phyloP scores from a whole-genome alignment of 805 yeast genomes.

The Pichia rugopelliculosa region DNA sequence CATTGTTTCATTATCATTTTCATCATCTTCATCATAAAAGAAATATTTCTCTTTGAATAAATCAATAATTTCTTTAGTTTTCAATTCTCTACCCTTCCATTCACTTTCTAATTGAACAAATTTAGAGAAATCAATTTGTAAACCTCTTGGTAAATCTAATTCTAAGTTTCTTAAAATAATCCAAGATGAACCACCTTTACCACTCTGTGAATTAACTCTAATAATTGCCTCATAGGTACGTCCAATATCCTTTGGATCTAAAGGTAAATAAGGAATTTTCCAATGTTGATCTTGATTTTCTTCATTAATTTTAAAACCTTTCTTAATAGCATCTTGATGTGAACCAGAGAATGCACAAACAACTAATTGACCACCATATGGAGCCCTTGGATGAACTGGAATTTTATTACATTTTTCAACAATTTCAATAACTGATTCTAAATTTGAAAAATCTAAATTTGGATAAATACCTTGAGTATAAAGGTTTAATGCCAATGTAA shows the following conservation, averaged over 20 bases:
- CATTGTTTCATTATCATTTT: conserved; percentile 12
- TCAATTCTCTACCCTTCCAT: conserved; percentile 61
- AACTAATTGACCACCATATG: conserved; percentile 76
- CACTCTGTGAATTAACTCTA: conserved; percentile 81
- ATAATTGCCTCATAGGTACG: conserved; percentile 89
- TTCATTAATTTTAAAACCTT: conserved; percentile 55
- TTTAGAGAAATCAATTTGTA: conserved; percentile 69
- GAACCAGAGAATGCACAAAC: conserved; percentile 81
- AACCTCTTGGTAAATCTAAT: conserved; percentile 72
- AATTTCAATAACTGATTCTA: conserved; percentile 57
- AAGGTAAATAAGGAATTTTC: conserved; percentile 76
- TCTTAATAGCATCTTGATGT: conserved; percentile 86
- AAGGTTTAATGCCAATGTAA: conserved; percentile 67
- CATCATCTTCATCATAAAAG: conserved; percentile 23
- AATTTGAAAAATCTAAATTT: conserved; percentile 61
- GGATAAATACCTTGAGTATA: conserved; percentile 77
- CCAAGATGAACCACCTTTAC: conserved; percentile 90
- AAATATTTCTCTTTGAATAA: conserved; percentile 56
- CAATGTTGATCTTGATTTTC: conserved; percentile 40
- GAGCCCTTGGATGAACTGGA: conserved; percentile 72
- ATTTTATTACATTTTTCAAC: conserved; percentile 77
- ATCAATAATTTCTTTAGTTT: conserved; percentile 53
- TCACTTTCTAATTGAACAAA: conserved; percentile 69
- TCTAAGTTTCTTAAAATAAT: conserved; percentile 68
- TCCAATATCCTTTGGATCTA: conserved; percentile 81